These are phyloP conservation scores for Hyphopichia buzzinii DNA, from an alignment of 1,139 yeast species.

Conservation along the genomic window DNA sequence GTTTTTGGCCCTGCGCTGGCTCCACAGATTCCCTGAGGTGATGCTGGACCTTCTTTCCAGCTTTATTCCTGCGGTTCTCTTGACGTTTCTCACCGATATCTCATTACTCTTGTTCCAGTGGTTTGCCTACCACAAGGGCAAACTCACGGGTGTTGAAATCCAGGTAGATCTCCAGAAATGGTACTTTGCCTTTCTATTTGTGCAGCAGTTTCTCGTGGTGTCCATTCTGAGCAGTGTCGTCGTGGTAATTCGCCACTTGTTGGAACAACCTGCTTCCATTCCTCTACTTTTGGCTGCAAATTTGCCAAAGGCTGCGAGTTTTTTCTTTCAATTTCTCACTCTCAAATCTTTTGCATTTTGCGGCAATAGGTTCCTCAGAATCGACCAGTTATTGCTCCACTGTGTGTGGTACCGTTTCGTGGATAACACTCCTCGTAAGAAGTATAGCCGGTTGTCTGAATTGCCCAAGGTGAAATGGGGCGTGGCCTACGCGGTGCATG, in stretches of 20 bases:
- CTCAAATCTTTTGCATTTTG: constrained; percentile 71
- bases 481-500: constrained; percentile 67
- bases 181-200: constrained; percentile 68
- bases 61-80: constrained; percentile 58
- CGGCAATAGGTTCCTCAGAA: constrained; percentile 63
- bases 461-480: constrained; percentile 68
- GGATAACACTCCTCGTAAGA: constrained; percentile 62
- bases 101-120: constrained; percentile 52
- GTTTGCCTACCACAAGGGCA: constrained; percentile 50
- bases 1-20: constrained; percentile 50
- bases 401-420: constrained; percentile 33
- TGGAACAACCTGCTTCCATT: constrained; percentile 70
- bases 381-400: constrained; percentile 44
- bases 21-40: constrained; percentile 52
- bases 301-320: constrained; percentile 78
- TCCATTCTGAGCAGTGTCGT: constrained; percentile 82
- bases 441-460: constrained; percentile 42
- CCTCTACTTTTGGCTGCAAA: constrained; percentile 71
- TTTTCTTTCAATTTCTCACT: constrained; percentile 71
- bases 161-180: constrained; percentile 64
- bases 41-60: constrained; percentile 53
- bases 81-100: constrained; percentile 55
- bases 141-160: constrained; percentile 51
- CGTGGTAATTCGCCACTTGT: constrained; percentile 59
- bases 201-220: constrained; percentile 81